Base-by-base conservation (phyloP, 2,329 filamentous ascomycete species). In the Trichoderma atroviride region DNA sequence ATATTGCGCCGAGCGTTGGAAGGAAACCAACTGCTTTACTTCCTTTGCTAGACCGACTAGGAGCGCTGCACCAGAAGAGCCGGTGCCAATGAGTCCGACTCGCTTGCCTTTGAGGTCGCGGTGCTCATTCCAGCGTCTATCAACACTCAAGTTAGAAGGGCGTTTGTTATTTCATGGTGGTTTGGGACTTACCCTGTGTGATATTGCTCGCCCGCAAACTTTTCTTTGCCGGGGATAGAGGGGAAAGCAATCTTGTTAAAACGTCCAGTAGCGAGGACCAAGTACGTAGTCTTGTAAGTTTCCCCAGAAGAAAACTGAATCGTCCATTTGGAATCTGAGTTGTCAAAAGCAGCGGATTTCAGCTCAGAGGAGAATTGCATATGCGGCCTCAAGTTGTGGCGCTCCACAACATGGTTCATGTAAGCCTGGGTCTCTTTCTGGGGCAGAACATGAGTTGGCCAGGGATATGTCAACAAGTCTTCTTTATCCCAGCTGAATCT, bases 401-500 rank as follows among this genome's bases (percentile, higher is more conserved):
- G 59, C n/a, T 50, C 31, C 11, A 62, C 59, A 11, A 62, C 59
- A n/a, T 62, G 59, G 4, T 62, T 62, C 9, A 62, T 29, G 31
- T 62, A 62, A 4, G 29, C 40, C 27, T 9, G 40, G 3, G 31
- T 62, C 40, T 62, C 59, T 29, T 62, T 50, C 40, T 62, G 59
- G 35, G 59, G 43, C 22, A 62, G 19, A 33, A 50, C 47, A 43
- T 62, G 59, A 22, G 31, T 62, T 33, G 59, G 40, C 59, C 59
- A 62, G 10, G 40, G 40, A 16, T 62, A 62, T 6, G 40, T 62
- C 16, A 22, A 11, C 47, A 62, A 24, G 6, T 50, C 5, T n/a
- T 62, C 59, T 13, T 62, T 62, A 16, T 62, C 59, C 24, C 24
- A 62, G 40, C 59, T 62, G 11, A 52, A 62, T 33, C 59, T 62